Evolutionary conservation across 23 red algal genomes (phyloP).

Genomic region (Gracilaria gracilis): DNA sequence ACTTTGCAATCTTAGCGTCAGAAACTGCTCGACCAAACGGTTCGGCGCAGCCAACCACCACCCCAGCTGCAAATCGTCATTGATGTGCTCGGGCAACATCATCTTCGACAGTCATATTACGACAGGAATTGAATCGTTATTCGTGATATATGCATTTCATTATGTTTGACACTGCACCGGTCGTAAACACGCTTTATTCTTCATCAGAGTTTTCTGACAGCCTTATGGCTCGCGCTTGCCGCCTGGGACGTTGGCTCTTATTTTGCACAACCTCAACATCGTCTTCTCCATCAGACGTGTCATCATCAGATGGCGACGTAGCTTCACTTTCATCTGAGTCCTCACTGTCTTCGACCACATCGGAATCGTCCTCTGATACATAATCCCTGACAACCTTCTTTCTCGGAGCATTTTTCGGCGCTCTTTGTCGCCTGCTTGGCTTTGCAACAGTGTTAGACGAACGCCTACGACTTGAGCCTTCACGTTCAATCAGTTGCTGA

Average conservation of each 20-base stretch:
- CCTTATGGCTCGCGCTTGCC: neutral
- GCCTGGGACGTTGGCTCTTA: neutral
- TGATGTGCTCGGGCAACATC: neutral
- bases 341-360: neutral
- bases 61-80: neutral
- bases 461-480: neutral
- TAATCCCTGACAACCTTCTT: neutral
- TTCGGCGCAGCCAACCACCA: neutral
- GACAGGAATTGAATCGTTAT: too few species aligned
- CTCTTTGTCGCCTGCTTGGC: neutral
- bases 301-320: neutral
- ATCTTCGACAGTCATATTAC: too few species aligned
- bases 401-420: neutral
- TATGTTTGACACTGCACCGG: neutral
- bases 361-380: neutral
- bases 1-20: conserved; percentile 21
- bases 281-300: neutral
- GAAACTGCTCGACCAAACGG: conserved; percentile 22
- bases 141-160: too few species aligned
- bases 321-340: conserved; percentile 4
- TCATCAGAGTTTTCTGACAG: neutral
- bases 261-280: neutral
- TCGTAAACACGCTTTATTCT: neutral
- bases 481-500: neutral
- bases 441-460: neutral